Conservation (phyloP, 805 yeast species). For the Wickerhamomyces canadensis region DNA sequence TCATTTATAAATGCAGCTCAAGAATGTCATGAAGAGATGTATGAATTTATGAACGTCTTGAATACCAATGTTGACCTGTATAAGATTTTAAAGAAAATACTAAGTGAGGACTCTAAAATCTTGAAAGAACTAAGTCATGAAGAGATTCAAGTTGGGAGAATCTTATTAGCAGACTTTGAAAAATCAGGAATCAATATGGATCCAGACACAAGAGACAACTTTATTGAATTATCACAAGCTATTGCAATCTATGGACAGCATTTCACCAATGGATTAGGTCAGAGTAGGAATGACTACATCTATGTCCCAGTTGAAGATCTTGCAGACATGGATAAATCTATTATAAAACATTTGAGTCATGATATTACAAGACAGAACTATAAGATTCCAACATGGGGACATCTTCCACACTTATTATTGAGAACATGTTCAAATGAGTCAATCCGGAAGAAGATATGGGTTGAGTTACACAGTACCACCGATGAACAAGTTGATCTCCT, state of each 20-base stretch:
- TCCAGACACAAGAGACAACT: slow-evolving; percentile 54
- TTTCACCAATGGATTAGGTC: slow-evolving; percentile 37
- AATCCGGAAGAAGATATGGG: slow-evolving; percentile 69
- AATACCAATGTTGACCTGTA: slow-evolving; percentile 79
- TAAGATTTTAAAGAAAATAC: slow-evolving; percentile 48
- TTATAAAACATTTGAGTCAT: slow-evolving; percentile 25
- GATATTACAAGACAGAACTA: slow-evolving; percentile 36
- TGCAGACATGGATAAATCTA: slow-evolving; percentile 16
- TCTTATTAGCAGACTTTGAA: slow-evolving; percentile 78
- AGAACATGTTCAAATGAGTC: slow-evolving; percentile 49
- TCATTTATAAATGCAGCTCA: slow-evolving; percentile 77
- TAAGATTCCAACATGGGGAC: slow-evolving; percentile 55
- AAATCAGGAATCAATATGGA: slow-evolving; percentile 85
- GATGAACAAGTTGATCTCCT: slow-evolving; percentile 55
- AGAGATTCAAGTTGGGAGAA: slow-evolving; percentile 76
- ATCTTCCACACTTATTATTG: slow-evolving; percentile 59
- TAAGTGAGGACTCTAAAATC: slow-evolving; percentile 33
- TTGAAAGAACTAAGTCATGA: slow-evolving; percentile 48
- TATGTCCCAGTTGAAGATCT: slow-evolving; percentile 18
- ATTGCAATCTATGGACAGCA: slow-evolving; percentile 79
- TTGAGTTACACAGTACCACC: slow-evolving; percentile 61
- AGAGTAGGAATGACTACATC: slow-evolving; percentile 13
- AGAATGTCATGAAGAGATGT: slow-evolving; percentile 79
- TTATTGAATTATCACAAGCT: slow-evolving; percentile 72
- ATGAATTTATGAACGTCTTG: slow-evolving; percentile 87